Evolutionary conservation across 345 rosid genomes (phyloP).

Genomic region (Corymbia maculata): DNA sequence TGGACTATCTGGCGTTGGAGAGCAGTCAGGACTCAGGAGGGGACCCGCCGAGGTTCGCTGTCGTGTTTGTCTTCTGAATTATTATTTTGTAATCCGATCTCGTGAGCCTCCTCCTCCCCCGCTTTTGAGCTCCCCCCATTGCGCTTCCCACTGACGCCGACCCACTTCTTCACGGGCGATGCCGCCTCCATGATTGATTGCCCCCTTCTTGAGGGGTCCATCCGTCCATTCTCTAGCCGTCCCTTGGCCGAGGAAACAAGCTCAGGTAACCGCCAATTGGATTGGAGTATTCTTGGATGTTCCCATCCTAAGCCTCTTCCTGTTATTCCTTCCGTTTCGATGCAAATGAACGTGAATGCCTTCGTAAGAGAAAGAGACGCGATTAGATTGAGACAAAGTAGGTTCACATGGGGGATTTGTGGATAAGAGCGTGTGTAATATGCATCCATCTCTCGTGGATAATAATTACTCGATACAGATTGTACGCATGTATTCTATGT

Average conservation of each 20-base stretch:
- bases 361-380: not conserved
- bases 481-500: not conserved
- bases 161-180: conserved; percentile 26
- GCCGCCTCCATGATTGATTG: not conserved
- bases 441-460: not conserved
- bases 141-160: conserved; percentile 8
- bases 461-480: not conserved
- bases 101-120: conserved; percentile 14
- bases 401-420: not conserved
- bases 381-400: not conserved
- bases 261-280: not conserved
- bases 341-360: not conserved
- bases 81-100: not conserved
- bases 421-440: not conserved
- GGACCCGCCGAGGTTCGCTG: not conserved
- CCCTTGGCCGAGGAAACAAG: not conserved
- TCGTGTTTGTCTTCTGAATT: not conserved
- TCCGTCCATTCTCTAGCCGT: not conserved
- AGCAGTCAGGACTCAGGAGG: not conserved
- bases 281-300: not conserved
- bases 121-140: not conserved
- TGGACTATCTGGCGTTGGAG: conserved; percentile 3
- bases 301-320: not conserved
- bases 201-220: not conserved
- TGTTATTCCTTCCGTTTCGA: not conserved